These are phyloP conservation scores for Hemileccinum impolitum DNA, from an alignment of 768 basidiomycete species.

Conservation along the genomic window DNA sequence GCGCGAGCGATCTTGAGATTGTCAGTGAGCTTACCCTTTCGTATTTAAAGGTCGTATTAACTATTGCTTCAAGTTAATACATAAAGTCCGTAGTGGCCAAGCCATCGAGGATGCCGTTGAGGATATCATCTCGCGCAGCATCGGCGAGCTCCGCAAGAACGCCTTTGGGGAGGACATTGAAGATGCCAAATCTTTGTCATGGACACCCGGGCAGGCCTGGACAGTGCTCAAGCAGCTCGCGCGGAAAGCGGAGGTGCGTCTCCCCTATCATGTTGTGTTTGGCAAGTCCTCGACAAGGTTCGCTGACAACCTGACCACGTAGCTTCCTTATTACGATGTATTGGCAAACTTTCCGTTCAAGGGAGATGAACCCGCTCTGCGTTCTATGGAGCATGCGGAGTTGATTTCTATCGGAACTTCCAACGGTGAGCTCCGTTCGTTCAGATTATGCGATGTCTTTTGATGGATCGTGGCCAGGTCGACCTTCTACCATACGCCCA, in stretches of 20 bases:
- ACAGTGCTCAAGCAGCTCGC: constrained; percentile 71
- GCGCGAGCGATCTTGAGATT: constrained; percentile 84
- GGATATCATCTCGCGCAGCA: constrained; percentile 78
- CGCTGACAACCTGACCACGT: not conserved
- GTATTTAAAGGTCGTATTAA: not conserved
- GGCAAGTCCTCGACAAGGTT: constrained; percentile 7
- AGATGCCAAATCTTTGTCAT: constrained; percentile 77
- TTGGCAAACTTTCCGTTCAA: constrained; percentile 87
- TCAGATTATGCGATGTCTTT: not conserved
- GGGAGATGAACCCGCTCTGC: constrained; percentile 77
- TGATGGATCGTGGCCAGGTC: constrained; percentile 45
- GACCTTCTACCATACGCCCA: constrained; percentile 79
- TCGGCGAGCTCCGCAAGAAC: constrained; percentile 82
- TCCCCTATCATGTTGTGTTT: constrained; percentile 20
- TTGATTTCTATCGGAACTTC: constrained; percentile 75
- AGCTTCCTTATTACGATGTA: constrained; percentile 82
- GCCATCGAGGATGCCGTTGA: constrained; percentile 78
- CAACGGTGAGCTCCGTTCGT: constrained; percentile 49
- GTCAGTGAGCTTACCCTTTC: constrained; percentile 41
- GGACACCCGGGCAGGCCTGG: constrained; percentile 91
- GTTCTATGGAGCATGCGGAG: constrained; percentile 86
- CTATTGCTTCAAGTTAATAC: constrained; percentile 55
- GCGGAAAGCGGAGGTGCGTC: constrained; percentile 55
- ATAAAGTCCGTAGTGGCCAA: constrained; percentile 78
- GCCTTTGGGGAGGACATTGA: constrained; percentile 92